Percentiles rank a stretch among this genome's conserved stretches.
Conservation (phyloP, 805 yeast species). For the Naumovozyma castellii region DNA sequence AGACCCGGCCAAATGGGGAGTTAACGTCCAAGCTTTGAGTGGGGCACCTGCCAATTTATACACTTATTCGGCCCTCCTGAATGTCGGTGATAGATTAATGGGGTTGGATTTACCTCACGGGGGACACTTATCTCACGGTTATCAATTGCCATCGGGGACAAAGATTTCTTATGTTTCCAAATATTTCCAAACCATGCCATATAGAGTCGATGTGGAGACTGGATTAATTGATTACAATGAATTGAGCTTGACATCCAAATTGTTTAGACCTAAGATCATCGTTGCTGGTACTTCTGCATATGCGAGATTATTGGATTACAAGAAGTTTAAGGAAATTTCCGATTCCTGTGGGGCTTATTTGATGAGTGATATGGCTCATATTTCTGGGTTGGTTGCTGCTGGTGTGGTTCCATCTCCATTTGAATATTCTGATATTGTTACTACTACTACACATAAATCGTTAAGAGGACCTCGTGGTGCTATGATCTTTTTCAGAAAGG, state of each 20-base stretch:
- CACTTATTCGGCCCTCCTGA: slow-evolving; percentile 80
- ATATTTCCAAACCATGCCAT: slow-evolving; percentile 96
- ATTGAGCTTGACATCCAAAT: slow-evolving; percentile 67
- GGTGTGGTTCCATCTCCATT: slow-evolving; percentile 91
- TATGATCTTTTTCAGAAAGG: slow-evolving; percentile 94
- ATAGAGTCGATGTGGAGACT: slow-evolving; percentile 75
- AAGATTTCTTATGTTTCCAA: slow-evolving; percentile 88
- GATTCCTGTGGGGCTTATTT: slow-evolving; percentile 89
- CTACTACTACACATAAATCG: slow-evolving; percentile 96
- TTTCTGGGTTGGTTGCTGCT: slow-evolving; percentile 91
- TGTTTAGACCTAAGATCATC: slow-evolving; percentile 88
- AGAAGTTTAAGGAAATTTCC: slow-evolving; percentile 82
- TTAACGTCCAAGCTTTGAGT: slow-evolving; percentile 87
- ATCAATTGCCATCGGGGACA: slow-evolving; percentile 73
- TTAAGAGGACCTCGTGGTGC: slow-evolving; percentile 99
- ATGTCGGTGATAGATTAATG: slow-evolving; percentile 89
- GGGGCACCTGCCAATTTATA: slow-evolving; percentile 97
- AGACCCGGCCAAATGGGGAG: slow-evolving; percentile 86
- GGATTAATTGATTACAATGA: slow-evolving; percentile 89
- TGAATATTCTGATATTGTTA: slow-evolving; percentile 87
- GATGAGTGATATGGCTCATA: slow-evolving; percentile 94
- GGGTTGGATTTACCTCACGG: slow-evolving; percentile 98
- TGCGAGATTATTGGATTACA: slow-evolving; percentile 82
- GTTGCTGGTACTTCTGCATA: slow-evolving; percentile 98
- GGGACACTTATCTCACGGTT: slow-evolving; percentile 96